Base-by-base conservation (phyloP, 352 stramenopile genomes). In the Phytophthora sansomeana region DNA sequence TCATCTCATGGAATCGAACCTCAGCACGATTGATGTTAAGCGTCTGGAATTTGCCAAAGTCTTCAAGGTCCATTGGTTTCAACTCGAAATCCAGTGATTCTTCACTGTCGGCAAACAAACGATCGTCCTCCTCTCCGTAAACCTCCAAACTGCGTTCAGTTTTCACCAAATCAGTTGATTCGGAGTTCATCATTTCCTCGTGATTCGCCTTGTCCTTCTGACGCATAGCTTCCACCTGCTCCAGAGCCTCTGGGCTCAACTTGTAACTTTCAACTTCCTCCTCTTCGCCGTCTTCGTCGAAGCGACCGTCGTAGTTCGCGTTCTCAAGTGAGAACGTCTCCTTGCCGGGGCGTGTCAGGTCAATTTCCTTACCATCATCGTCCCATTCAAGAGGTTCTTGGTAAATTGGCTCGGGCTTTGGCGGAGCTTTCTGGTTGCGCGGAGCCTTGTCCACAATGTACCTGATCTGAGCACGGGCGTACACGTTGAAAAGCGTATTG, bases 401-500 rank as follows among this genome's bases (percentile, higher is more conserved):
- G 68, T 90, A 87, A 53, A 93, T 81, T 16, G 71, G 65, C 33
- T 89, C 77, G 3, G 80, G 61, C 17, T 74, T 55, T 1, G 66
- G 49, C 3, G 61, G 43, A 2, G 77, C 46, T 47, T 72, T 66
- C 33, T 73, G 75, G 58, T 95, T 95, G 19, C 81, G 83, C 5
- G 81, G 82, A 30, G 84, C 81, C 63, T 92, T 85, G 28, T 70
- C 61, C 38, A 95, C 84, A 43, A 95, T 74, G n/a, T 56, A 68
- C 46, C 75, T 80, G 24, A 93, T 76, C 64, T 95, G 84, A 16
- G 84, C 83, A 6, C 87, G 87, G 26, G 84, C 87, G 57, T 95
- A 95, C 39, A 92, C 83, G 56, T 93, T 92, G 24, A 95, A 67
- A 17, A 95, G 58, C 41, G 83, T 91, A 60, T 87, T 92, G 65